Percentiles rank a stretch among this genome's conserved stretches.
Evolutionary conservation across 306 rosid genomes (phyloP).

Genomic region (Glycyrrhiza uralensis): DNA sequence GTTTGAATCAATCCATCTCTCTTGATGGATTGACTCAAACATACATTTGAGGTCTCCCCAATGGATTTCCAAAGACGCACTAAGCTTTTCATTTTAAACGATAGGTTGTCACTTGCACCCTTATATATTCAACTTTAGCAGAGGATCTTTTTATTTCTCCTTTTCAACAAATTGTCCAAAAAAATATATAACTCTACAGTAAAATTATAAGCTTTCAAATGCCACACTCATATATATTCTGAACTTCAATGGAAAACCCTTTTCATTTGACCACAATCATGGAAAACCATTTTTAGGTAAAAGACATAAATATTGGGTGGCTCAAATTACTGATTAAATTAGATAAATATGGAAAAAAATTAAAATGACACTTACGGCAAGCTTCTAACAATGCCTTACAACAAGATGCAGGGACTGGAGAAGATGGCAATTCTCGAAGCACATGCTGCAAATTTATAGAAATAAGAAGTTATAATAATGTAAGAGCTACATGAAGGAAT

Average conservation of each 20-base stretch:
- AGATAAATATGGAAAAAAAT: neutral
- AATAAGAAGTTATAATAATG: neutral
- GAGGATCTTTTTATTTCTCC: neutral
- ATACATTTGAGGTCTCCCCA: too few species aligned
- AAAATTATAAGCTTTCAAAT: neutral
- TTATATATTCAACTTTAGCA: neutral
- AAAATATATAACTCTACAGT: neutral
- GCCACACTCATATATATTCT: neutral
- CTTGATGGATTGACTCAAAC: too few species aligned
- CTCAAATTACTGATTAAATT: neutral
- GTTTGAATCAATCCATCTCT: too few species aligned
- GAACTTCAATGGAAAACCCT: neutral
- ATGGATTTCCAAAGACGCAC: neutral
- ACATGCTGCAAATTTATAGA: conserved; percentile 57
- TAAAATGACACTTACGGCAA: conserved; percentile 64
- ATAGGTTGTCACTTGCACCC: neutral
- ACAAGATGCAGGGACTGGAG: conserved; percentile 99
- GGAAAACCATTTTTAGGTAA: neutral
- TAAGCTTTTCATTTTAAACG: neutral
- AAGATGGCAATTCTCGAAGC: conserved; percentile 88
- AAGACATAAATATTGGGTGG: neutral
- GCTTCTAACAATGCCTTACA: conserved; percentile 91
- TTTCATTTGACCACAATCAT: neutral
- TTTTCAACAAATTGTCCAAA: neutral
- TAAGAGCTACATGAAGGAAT: conserved; percentile 17